phyloP scores from a whole-genome alignment of 768 basidiomycete species.

The Leucogyrophana mollusca region DNA sequence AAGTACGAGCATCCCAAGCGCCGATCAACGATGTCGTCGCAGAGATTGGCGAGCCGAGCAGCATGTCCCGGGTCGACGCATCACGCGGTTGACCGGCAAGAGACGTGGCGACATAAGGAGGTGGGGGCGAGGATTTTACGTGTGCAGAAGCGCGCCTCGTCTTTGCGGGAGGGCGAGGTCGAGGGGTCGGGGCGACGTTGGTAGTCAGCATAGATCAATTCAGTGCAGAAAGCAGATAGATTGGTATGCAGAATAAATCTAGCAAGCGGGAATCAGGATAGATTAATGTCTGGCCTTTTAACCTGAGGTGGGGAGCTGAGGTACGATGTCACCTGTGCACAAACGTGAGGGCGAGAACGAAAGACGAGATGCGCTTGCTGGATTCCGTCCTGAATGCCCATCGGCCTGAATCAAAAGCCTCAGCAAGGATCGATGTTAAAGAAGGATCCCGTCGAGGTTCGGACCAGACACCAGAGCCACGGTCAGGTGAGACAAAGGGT shows the following conservation, averaged over 20 bases:
- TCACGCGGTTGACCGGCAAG: constrained; percentile 29
- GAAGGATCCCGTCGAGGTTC: too few species aligned
- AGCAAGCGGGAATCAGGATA: background rate
- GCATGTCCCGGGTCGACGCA: constrained; percentile 24
- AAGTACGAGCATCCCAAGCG: constrained; percentile 12
- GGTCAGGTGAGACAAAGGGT: too few species aligned
- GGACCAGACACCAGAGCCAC: too few species aligned
- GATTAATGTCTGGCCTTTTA: too few species aligned
- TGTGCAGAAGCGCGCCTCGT: constrained; percentile 46
- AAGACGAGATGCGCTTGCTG: background rate
- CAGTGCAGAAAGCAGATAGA: constrained; percentile 34
- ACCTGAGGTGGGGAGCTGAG: background rate
- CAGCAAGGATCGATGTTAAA: too few species aligned
- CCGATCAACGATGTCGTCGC: constrained; percentile 33
- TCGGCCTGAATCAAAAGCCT: constrained; percentile 19
- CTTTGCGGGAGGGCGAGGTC: constrained; percentile 73
- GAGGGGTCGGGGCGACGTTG: constrained; percentile 39
- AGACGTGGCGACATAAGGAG: constrained; percentile 53
- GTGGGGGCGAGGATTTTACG: constrained; percentile 45
- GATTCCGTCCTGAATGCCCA: constrained; percentile 11
- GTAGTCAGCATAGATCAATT: constrained; percentile 34
- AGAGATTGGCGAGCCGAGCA: constrained; percentile 38
- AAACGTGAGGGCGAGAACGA: constrained; percentile 7
- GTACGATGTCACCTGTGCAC: background rate
- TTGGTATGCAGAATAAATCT: background rate